Conservation (phyloP, 352 stramenopile genomes). For the Pythium grandisporangium region DNA sequence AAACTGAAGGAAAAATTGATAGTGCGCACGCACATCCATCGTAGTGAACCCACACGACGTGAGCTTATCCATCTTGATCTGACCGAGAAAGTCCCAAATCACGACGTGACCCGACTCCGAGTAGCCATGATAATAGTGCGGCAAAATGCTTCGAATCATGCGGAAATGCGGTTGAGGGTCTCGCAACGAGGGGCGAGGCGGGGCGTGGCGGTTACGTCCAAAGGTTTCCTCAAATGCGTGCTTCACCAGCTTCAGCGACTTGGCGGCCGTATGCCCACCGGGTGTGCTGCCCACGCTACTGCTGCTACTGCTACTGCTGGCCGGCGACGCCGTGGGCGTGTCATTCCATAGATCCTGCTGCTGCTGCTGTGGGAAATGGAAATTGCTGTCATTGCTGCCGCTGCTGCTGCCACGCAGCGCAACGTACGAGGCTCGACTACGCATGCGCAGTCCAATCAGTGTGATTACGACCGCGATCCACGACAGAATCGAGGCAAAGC, state of each 20-base stretch:
- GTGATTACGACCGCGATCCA: constrained; percentile 64
- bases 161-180: constrained; percentile 64
- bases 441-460: constrained; percentile 50
- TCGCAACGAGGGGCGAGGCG: constrained; percentile 26
- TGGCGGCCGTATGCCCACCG: constrained; percentile 13
- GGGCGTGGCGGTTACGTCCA: constrained; percentile 24
- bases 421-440: constrained; percentile 54
- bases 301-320: constrained; percentile 8
- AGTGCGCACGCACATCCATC: constrained; percentile 57
- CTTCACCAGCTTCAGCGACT: constrained; percentile 49
- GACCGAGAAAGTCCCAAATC: constrained; percentile 70
- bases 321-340: too few species aligned
- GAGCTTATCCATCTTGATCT: constrained; percentile 73
- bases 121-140: constrained; percentile 74
- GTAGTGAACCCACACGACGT: constrained; percentile 60
- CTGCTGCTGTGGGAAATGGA: constrained; percentile 28
- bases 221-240: constrained; percentile 63
- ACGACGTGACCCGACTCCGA: constrained; percentile 55
- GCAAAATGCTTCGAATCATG: constrained; percentile 55
- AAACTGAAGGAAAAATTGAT: constrained; percentile 72
- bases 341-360: constrained; percentile 19
- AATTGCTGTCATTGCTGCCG: constrained; percentile 50
- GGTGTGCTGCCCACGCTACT: too few species aligned
- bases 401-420: constrained; percentile 42
- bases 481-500: constrained; percentile 60